A percentile compares a stretch with the other conserved stretches of the same genome.
These are phyloP conservation scores for Stromatinia cepivora DNA, from an alignment of 2,329 filamentous ascomycete species.

Conservation along the genomic window DNA sequence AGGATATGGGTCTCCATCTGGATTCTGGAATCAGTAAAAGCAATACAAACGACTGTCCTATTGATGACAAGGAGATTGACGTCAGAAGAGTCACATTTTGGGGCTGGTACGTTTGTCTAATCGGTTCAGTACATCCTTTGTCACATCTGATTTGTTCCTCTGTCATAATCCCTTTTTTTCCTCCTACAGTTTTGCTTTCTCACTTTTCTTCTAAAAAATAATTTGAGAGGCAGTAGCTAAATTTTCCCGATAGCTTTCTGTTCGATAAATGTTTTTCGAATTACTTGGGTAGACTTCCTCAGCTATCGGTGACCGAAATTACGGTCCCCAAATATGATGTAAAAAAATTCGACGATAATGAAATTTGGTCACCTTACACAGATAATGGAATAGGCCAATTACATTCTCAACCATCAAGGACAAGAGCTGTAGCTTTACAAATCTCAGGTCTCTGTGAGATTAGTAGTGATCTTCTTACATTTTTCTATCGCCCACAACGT, in stretches of 20 bases:
- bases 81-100: slow-evolving; percentile 90
- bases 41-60: slow-evolving; percentile 41
- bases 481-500: slow-evolving; percentile 84
- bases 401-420: slow-evolving; percentile 77
- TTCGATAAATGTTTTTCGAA: slow-evolving; percentile 99
- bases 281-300: slow-evolving; percentile 87
- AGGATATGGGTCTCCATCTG: slow-evolving; percentile 88
- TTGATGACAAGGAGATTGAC: slow-evolving; percentile 83
- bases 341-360: background rate
- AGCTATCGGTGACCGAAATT: slow-evolving; percentile 75
- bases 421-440: slow-evolving; percentile 77
- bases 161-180: background rate
- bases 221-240: background rate
- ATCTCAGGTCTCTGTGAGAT: slow-evolving; percentile 87
- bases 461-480: slow-evolving; percentile 82
- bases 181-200: background rate
- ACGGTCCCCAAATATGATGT: slow-evolving; percentile 89
- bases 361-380: slow-evolving; percentile 83
- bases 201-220: background rate
- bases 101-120: slow-evolving; percentile 56
- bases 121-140: background rate
- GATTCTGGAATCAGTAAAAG: slow-evolving; percentile 69
- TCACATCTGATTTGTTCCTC: background rate
- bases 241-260: slow-evolving; percentile 59
- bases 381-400: slow-evolving; percentile 76